Base-by-base conservation (phyloP, 2,329 filamentous ascomycete genomes). In the Periconia macrospinosa region DNA sequence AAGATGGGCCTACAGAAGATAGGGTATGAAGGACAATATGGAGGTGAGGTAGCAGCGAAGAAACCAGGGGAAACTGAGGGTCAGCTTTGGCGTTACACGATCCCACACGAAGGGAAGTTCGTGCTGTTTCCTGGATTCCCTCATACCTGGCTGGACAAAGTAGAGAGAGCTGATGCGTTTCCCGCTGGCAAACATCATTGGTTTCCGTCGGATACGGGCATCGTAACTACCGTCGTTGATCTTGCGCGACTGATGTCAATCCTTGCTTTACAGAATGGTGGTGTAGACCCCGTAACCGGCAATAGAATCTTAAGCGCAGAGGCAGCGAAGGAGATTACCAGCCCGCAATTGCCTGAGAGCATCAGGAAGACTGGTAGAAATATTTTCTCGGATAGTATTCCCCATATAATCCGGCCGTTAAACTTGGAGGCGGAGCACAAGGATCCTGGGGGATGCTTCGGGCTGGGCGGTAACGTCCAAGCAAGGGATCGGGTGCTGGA, bases 381-480 rank as follows among this genome's bases (percentile, higher is more conserved):
- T 10, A 2, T 46, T 13, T 17, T 54, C 10, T 49, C 41, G 10
- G 76, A 79, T 44, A 80, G 81, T 5, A 58, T 83, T 53, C 81
- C 80, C 53, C 71, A 72, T 11, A 72, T 77, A 0, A 47, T 57
- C 1, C 10, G 72, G 76, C 54, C 61, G 52, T 6, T 72, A 79
- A 78, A 79, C 1, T 78, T 83, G 56, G 63, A 72, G 0, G 58
- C 81, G 2, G 66, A 75, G 2, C 78, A 83, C 20, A 40, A 85
- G 2, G 85, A 75, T 55, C 73, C 73, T 1, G 61, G 70, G 42
- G 66, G 65, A 17, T 62, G 58, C 44, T 67, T 56, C 45, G 60
- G 63, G 6, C 41, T 68, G 14, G 74, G 73, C n/a, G 81, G 78
- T 0, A 84, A 83, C 50, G 79, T 85, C 76, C 71, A 85, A 30